phyloP scores from a whole-genome alignment of 352 stramenopile species.

The Hyaloperonospora brassicae region DNA sequence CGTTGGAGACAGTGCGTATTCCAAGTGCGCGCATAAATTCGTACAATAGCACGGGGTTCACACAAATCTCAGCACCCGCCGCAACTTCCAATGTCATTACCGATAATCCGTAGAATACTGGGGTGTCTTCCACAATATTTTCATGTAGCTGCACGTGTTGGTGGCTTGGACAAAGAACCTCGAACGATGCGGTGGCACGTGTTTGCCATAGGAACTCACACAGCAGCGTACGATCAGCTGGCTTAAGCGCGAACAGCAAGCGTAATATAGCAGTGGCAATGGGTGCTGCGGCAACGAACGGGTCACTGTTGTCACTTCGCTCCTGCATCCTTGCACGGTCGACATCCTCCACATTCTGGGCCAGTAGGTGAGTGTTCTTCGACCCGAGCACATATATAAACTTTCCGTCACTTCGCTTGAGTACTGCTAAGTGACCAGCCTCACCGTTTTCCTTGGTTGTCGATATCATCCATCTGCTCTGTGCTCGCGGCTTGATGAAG shows the following conservation, averaged over 20 bases:
- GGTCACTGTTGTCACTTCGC: constrained; percentile 18
- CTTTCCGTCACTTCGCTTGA: constrained; percentile 54
- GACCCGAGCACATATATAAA: constrained; percentile 71
- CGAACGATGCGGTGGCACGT: constrained; percentile 64
- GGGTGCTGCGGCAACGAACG: constrained; percentile 41
- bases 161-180: constrained; percentile 60
- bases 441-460: constrained; percentile 80
- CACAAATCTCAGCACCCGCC: constrained; percentile 51
- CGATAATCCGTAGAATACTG: constrained; percentile 74
- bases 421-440: constrained; percentile 56
- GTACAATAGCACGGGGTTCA: constrained; percentile 70
- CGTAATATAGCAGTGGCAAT: constrained; percentile 43
- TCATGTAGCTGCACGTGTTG: constrained; percentile 75
- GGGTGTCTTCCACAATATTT: constrained; percentile 57
- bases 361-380: constrained; percentile 76
- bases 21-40: constrained; percentile 45
- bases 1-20: constrained; percentile 53
- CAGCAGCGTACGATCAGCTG: constrained; percentile 34
- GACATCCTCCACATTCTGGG: constrained; percentile 42
- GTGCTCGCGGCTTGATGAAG: constrained; percentile 52
- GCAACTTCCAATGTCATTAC: constrained; percentile 35
- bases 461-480: constrained; percentile 48
- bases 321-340: constrained; percentile 22
- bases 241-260: constrained; percentile 31
- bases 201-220: constrained; percentile 77